Percentiles rank a stretch among this genome's conserved stretches.
These are phyloP conservation scores for Elaphomyces granulatus DNA, from an alignment of 495 filamentous ascomycete species.

Conservation along the genomic window DNA sequence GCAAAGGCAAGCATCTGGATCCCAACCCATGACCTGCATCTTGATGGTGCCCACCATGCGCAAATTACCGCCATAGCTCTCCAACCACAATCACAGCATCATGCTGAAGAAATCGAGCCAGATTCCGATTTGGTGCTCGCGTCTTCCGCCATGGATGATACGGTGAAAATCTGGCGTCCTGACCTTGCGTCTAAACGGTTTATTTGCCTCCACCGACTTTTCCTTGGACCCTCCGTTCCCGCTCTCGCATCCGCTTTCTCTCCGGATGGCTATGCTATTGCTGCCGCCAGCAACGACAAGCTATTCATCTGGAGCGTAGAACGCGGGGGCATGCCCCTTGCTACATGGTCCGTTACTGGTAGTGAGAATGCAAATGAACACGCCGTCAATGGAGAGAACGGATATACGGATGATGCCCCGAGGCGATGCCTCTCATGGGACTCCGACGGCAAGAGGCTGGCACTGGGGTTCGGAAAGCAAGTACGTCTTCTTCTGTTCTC, in stretches of 20 bases:
- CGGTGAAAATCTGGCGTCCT: conserved; percentile 55
- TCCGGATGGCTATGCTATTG: conserved; percentile 56
- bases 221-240: conserved; percentile 32
- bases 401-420: conserved; percentile 14
- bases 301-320: conserved; percentile 62
- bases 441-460: conserved; percentile 56
- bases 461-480: conserved; percentile 53
- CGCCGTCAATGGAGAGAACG: conserved; percentile 28
- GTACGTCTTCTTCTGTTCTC: conserved; percentile 30
- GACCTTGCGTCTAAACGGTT: conserved; percentile 44
- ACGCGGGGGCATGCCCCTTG: conserved; percentile 48
- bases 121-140: conserved; percentile 23
- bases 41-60: conserved; percentile 28
- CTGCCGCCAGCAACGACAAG: conserved; percentile 48
- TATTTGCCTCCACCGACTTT: conserved; percentile 37
- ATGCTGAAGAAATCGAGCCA: conserved; percentile 4
- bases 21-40: conserved; percentile 29
- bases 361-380: conserved; percentile 16
- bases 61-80: conserved; percentile 35
- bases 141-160: conserved; percentile 41
- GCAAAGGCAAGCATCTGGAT: conserved; percentile 27
- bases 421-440: conserved; percentile 60
- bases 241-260: conserved; percentile 53
- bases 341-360: conserved; percentile 39
- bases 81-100: conserved; percentile 20